Base-by-base conservation (phyloP, 768 basidiomycete genomes). In the Tylopilus felleus region DNA sequence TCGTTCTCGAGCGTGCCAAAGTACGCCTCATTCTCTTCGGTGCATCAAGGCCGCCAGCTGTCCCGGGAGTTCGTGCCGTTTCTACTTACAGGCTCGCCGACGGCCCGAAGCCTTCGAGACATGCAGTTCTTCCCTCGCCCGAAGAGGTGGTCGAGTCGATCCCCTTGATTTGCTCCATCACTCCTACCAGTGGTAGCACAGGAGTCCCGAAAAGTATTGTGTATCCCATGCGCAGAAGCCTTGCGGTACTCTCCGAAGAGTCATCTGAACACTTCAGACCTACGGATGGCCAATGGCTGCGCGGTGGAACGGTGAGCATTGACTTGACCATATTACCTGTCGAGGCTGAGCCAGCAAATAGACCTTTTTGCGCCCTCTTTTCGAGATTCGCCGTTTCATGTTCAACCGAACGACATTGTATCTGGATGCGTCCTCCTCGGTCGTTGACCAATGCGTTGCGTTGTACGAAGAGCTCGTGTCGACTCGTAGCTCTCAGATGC, bases 151-250 rank as follows among this genome's bases (percentile, higher is more conserved):
- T 67, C 5, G 56, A 59, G 39, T 31, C 38, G 12, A 21, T 59
- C 52, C 58, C 58, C 6, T 23, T 8, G 10, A 49, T 59, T 1
- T 59, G 38, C 36, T 59, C 58, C 51, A 55, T 60, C 31, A 60
- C 51, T 25, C 58, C 59, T 21, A 68, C 66, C 5, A 61, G 61
- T 31, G 66, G 66, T 25, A 68, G 60, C 53, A 67, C 66, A 17
- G 58, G 58, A n/a, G 13, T 60, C 29, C 58, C 58, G 10, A 60
- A 59, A 47, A 60, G 58, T 19, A 59, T 59, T 2, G 58, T 60
- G 8, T 59, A 60, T 23, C 58, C 58, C 17, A 59, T 59, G 58
- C 43, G 33, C 43, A 60, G 58, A 44, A 54, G 51, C 3, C 58
- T 59, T 21, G 41, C 47, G 8, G 58, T 59, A 8, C 58, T 59